A percentile compares a stretch with the other conserved stretches of the same genome.
Conservation (phyloP, 2,329 filamentous ascomycete genomes). For the Hirsutella thompsonii region DNA sequence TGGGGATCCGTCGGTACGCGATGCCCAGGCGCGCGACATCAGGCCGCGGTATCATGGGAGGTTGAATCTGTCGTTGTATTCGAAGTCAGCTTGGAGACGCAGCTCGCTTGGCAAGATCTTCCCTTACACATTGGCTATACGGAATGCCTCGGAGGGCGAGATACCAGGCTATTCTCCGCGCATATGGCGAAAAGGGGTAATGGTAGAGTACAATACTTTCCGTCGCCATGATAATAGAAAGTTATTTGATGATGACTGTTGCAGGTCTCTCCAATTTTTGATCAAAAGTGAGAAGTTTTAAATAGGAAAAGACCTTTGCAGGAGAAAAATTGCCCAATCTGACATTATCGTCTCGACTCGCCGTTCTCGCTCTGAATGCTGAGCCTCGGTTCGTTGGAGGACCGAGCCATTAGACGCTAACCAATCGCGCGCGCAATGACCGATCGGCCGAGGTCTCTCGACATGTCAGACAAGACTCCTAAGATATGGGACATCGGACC, state of each 20-base stretch:
- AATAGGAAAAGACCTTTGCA: too few relatives aligned
- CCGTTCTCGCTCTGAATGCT: background rate
- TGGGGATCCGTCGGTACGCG: conserved; percentile 55
- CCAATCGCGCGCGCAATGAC: too few relatives aligned
- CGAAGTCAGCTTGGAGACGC: too few relatives aligned
- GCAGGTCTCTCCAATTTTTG: too few relatives aligned
- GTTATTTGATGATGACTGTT: too few relatives aligned
- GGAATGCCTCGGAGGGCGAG: conserved; percentile 50
- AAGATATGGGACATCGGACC: too few relatives aligned
- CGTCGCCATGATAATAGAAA: conserved; percentile 8
- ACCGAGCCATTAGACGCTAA: too few relatives aligned
- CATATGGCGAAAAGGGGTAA: conserved; percentile 53
- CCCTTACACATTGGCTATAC: conserved; percentile 52
- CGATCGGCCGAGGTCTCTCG: background rate
- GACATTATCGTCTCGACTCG: background rate
- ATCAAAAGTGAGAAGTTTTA: too few relatives aligned
- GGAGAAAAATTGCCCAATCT: too few relatives aligned
- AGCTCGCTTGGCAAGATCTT: too few relatives aligned
- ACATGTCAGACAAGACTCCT: too few relatives aligned
- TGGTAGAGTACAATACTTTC: conserved; percentile 46
- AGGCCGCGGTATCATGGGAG: conserved; percentile 50
- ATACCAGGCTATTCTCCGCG: conserved; percentile 53
- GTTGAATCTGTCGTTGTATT: conserved; percentile 43
- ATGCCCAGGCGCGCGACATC: conserved; percentile 49
- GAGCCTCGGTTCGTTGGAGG: conserved; percentile 1